Conservation (phyloP, 1,139 yeast species). For the Debaryomyces coudertii region DNA sequence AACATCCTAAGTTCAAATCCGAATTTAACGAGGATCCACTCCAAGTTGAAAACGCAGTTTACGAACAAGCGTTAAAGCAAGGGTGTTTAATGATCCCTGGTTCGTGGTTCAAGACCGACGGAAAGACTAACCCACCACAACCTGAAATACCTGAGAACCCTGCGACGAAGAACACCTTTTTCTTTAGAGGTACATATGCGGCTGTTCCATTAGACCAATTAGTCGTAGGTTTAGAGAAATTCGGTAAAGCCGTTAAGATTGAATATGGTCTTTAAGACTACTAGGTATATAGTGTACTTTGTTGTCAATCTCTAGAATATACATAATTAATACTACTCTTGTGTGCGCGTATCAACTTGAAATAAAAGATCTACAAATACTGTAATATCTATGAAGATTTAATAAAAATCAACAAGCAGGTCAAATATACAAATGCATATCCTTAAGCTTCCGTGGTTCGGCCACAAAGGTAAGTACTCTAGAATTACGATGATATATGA, state of each 20-base stretch:
- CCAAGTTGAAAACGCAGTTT: slow-evolving; percentile 65
- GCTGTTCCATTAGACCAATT: slow-evolving; percentile 72
- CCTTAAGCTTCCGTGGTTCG: slow-evolving; percentile 83
- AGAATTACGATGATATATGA: neutral
- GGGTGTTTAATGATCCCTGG: slow-evolving; percentile 87
- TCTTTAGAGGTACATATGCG: slow-evolving; percentile 91
- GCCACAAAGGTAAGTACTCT: slow-evolving; percentile 58
- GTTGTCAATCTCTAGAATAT: neutral
- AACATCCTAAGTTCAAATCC: slow-evolving; percentile 68
- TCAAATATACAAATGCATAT: slow-evolving; percentile 57
- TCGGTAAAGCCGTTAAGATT: slow-evolving; percentile 59
- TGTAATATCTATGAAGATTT: neutral
- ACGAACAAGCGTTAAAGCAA: slow-evolving; percentile 62
- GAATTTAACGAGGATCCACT: slow-evolving; percentile 56
- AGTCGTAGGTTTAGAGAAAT: slow-evolving; percentile 61
- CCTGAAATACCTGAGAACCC: slow-evolving; percentile 37
- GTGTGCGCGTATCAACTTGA: slow-evolving; percentile 9
- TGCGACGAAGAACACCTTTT: slow-evolving; percentile 48
- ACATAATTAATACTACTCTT: neutral
- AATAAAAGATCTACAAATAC: neutral
- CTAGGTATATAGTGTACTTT: neutral
- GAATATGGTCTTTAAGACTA: slow-evolving; percentile 36
- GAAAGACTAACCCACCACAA: slow-evolving; percentile 56
- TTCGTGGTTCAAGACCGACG: slow-evolving; percentile 74
- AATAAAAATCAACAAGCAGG: neutral